Base-by-base conservation (phyloP, 2,329 filamentous ascomycete genomes). In the Paecilomyces niveus region DNA sequence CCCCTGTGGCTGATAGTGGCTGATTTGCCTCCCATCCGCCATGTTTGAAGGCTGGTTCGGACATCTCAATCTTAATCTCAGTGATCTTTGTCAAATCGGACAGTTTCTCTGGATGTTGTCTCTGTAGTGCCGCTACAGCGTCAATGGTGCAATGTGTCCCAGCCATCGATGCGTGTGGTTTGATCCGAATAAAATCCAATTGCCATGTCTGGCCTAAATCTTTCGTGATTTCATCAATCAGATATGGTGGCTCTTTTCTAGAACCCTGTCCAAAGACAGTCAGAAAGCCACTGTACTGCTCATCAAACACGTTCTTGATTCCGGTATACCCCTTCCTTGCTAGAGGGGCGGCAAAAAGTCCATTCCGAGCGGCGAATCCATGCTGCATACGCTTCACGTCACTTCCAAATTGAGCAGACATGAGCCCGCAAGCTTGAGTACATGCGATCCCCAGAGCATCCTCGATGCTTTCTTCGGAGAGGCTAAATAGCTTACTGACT, bases 321-420 rank as follows among this genome's bases (percentile, higher is more conserved):
- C 77, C 77, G 1, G 67, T 63, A 59, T 80, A 80, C 1, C 71
- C 73, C 0, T 65, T 64, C 26, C 66, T 63, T 1, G 74, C 74
- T 31, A 80, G 60, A 2, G 79, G 56, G 0, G 75, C 70, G 0
- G 65, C 74, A 15, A 79, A 69, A 0, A 80, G 67, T 1, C 76
- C 76, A 58, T 74, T 78, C 6, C 77, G 70, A 5, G 77, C 71
- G 0, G 76, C 76, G 60, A 80, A 80, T 4, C 71, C 77, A 59
- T 80, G 77, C 61, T 80, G 76, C 72, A 79, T 76, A 1, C 76
- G 72, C 63, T 80, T 80, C 0, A 74, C 70, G 58, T 74, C 71
- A n/a, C 72, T 71, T 52, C 74, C 77, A 57, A 72, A 79, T 59
- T 78, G 73, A 3, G 75, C 76, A 2, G 71, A 69, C 74, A 78